phyloP scores from a whole-genome alignment of 805 yeast genomes.

The Yamadazyma insecticola region DNA sequence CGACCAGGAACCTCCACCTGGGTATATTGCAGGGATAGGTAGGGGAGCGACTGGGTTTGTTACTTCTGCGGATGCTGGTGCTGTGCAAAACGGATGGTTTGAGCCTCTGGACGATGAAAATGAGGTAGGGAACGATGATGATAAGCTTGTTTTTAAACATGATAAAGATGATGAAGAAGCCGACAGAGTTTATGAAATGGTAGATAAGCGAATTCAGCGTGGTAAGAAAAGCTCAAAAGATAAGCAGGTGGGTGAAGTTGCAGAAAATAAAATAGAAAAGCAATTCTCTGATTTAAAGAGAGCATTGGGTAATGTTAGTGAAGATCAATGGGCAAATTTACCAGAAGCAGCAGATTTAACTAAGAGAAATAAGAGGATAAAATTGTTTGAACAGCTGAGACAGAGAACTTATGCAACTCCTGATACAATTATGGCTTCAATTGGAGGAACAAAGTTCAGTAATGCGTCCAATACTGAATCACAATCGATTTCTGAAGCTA shows the following conservation, averaged over 20 bases:
- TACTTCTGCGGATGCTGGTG: constrained; percentile 72
- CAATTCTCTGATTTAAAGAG: constrained; percentile 69
- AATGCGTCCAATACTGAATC: too few relatives aligned
- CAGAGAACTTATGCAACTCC: constrained; percentile 81
- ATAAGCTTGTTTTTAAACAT: constrained; percentile 10
- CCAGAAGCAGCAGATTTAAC: constrained; percentile 93
- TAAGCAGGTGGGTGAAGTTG: constrained; percentile 7
- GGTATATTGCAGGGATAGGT: constrained; percentile 89
- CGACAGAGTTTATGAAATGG: constrained; percentile 56
- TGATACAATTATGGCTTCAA: constrained; percentile 50
- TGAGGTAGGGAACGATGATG: constrained; percentile 29
- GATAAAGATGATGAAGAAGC: constrained; percentile 75
- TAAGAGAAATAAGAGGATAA: constrained; percentile 64
- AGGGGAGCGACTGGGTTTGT: constrained; percentile 95
- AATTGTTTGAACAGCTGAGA: constrained; percentile 56
- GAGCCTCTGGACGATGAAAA: constrained; percentile 17
- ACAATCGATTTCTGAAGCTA: too few relatives aligned
- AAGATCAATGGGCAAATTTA: constrained; percentile 71
- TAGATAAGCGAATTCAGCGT: constrained; percentile 51
- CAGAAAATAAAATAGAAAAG: constrained; percentile 12
- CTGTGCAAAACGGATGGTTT: constrained; percentile 25
- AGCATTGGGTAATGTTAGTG: constrained; percentile 52
- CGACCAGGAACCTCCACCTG: constrained; percentile 82
- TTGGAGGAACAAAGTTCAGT: constrained; percentile 20
- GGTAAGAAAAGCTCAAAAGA: constrained; percentile 19